Evolutionary conservation across 2,329 filamentous ascomycete genomes (phyloP).

Genomic region (Albophoma yamanashiensis): DNA sequence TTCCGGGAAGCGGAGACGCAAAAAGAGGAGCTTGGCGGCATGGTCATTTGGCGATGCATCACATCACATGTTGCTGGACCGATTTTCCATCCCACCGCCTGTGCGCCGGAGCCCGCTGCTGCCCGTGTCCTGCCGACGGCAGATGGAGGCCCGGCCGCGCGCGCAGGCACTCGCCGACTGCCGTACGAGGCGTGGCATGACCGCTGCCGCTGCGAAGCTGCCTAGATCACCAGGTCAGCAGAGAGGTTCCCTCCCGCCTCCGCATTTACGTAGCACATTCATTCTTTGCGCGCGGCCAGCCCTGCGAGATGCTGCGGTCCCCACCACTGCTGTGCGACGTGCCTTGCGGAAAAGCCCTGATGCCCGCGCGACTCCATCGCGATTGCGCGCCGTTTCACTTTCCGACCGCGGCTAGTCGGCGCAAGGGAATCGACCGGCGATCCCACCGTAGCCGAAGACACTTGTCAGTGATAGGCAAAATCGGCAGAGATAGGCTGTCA

Average conservation of each 20-base stretch:
- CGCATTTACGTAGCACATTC: no score
- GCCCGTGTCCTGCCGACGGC: not conserved
- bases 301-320: not conserved
- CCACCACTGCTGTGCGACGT: not conserved
- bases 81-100: not conserved
- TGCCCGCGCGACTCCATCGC: not conserved
- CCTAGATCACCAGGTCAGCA: not conserved
- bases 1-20: not conserved
- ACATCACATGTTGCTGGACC: not conserved
- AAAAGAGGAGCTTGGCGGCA: not conserved
- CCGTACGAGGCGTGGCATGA: not conserved
- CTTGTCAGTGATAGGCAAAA: not conserved
- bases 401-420: not conserved
- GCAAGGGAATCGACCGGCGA: not conserved
- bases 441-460: not conserved
- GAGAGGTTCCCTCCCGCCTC: not conserved
- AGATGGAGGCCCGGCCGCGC: not conserved
- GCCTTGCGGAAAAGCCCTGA: not conserved
- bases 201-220: not conserved
- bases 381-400: not conserved
- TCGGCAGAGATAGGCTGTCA: not conserved
- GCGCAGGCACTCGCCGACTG: not conserved
- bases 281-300: not conserved
- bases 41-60: not conserved
- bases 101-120: not conserved